Conservation (phyloP, 306 rosid genomes). For the Fragaria iinumae region DNA sequence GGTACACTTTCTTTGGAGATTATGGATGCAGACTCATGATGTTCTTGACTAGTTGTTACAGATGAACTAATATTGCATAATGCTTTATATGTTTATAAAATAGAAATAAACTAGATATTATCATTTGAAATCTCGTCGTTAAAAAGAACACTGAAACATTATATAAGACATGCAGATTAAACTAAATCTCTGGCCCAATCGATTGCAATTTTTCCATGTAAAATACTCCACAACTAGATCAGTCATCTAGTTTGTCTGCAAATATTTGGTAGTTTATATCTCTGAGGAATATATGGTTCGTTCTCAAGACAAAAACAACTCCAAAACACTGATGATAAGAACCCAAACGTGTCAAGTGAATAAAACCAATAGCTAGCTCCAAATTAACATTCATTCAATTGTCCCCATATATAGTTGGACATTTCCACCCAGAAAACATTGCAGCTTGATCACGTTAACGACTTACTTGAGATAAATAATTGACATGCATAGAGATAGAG, state of each 20-base stretch:
- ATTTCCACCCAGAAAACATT: neutral
- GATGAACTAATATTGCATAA: too few relatives aligned
- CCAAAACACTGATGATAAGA: neutral
- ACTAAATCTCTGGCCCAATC: neutral
- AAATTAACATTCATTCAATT: neutral
- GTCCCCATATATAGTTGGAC: neutral
- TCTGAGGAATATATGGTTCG: neutral
- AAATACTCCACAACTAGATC: neutral
- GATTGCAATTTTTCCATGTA: neutral
- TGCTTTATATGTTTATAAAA: too few relatives aligned
- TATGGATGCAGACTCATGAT: too few relatives aligned
- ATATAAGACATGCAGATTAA: neutral
- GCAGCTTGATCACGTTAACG: neutral
- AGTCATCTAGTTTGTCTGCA: neutral
- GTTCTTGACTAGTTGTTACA: too few relatives aligned
- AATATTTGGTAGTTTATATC: neutral
- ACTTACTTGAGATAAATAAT: neutral
- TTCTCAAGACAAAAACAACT: constrained; percentile 2
- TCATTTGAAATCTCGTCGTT: neutral
- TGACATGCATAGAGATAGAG: neutral
- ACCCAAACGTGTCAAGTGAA: constrained; percentile 6
- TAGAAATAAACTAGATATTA: neutral
- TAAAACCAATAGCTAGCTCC: neutral
- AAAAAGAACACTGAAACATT: neutral
- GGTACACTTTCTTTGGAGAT: too few relatives aligned